Base-by-base conservation (phyloP, 225 moss, liverwort and hornwort genomes). In the Asterella californica region DNA sequence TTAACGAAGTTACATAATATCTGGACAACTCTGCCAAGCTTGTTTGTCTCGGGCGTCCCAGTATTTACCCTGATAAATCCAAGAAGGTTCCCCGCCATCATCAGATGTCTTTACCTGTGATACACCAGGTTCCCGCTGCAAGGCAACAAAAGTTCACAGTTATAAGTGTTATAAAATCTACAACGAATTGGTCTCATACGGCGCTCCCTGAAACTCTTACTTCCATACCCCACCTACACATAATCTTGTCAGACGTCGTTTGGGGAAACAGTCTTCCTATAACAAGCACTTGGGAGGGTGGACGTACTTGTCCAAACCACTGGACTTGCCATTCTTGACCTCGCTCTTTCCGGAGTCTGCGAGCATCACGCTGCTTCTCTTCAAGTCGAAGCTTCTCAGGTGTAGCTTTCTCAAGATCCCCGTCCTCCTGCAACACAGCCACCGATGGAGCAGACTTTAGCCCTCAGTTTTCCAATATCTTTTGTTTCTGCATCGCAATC, bases 371-470 rank as follows among this genome's bases (percentile, higher is more conserved):
- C 82, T 97, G 97, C 75, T 97, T 97, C 10, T 97, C 97, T 90
- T 97, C 97, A 81, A 97, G 86, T 71, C 97, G 89, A 68, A 97
- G 89, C 79, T 97, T 97, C 76, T 97, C 97, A 27, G 97, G 97
- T 63, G 97, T 97, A 22, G 97, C 97, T 88, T 97, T 97, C 76
- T 97, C 97, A 71, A 94, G 85, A 79, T 97, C 97, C 32, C 97
- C 97, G 74, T 97, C 93, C 88, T 97, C 97, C 97, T 97, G 82
- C 30, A 10, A 45, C 47, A 69, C 27, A 49, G 24, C 33, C n/a
- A 22, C 12, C 49, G 29, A 27, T 50, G 46, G 25, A 29, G 33
- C 33, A 33, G 57, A 57, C 57, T 0, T 57, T 24, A 57, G 57
- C 14, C 22, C 47, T 48, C 74, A 48, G n/a, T 53, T 15, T 24